Evolutionary conservation across 2,329 filamentous ascomycete genomes (phyloP).

Genomic region (Pseudophaeomoniella oleicola): DNA sequence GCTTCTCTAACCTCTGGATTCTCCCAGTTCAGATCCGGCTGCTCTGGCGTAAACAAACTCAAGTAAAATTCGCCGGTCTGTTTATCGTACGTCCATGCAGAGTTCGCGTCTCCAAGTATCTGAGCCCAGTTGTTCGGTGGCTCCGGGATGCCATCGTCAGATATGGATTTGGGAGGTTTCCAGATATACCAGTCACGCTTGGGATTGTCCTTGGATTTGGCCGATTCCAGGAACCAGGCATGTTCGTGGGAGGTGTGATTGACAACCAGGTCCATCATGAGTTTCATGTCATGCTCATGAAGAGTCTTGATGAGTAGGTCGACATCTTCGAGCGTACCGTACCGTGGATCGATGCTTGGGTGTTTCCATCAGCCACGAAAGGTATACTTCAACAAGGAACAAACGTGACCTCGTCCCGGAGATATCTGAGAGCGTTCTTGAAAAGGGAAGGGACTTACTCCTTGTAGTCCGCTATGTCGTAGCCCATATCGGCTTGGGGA

Average conservation of each 20-base stretch:
- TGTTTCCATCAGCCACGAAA: no score
- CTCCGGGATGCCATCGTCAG: slow-evolving; percentile 42
- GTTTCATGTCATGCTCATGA: slow-evolving; percentile 30
- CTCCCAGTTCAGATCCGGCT: slow-evolving; percentile 82
- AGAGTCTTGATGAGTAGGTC: slow-evolving; percentile 27
- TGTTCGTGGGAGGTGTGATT: slow-evolving; percentile 39
- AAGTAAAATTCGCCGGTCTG: slow-evolving; percentile 62
- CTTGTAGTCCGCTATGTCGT: slow-evolving; percentile 21
- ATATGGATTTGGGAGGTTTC: slow-evolving; percentile 35
- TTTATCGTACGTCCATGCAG: slow-evolving; percentile 48
- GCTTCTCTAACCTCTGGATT: slow-evolving; percentile 51
- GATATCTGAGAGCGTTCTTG: no score
- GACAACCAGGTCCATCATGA: slow-evolving; percentile 34
- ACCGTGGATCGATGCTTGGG: slow-evolving; percentile 30
- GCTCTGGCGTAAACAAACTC: slow-evolving; percentile 58
- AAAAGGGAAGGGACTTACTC: no score
- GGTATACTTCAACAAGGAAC: no score
- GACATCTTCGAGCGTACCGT: slow-evolving; percentile 31
- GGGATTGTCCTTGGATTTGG: slow-evolving; percentile 43
- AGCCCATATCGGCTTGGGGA: slow-evolving; percentile 38
- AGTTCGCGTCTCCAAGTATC: slow-evolving; percentile 20
- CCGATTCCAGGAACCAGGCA: slow-evolving; percentile 55
- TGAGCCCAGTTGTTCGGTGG: slow-evolving; percentile 63
- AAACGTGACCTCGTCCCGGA: no score
- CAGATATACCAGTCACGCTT: slow-evolving; percentile 57